Evolutionary conservation across 768 basidiomycete species (phyloP), one percentile per base, ranked within the genome.

Genomic region (Pleurotus cornucopiae): DNA sequence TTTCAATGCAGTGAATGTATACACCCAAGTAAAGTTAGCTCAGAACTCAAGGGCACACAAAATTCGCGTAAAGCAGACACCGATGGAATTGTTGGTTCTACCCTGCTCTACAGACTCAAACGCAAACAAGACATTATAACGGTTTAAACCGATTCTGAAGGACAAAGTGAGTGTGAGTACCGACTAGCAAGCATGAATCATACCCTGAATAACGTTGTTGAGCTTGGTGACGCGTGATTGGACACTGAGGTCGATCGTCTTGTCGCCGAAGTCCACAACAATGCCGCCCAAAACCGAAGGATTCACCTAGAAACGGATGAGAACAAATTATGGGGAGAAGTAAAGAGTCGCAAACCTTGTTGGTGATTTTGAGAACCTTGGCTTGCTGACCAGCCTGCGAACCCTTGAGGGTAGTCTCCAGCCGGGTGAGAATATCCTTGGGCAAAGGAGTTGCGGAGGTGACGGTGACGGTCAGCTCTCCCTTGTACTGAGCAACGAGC

Each of bases 241-340:
- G 55, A 96, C 94, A 63, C 92, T 95, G 57, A 98, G 82, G 75
- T 99, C 97, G 64, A 99, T 89, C 53, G 93, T 94, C 80, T 96
- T 96, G 79, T 98, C 97, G 60, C 94, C 96, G 67, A 99, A 94
- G 75, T 99, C 97, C 48, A 99, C 88, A 58, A 98, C 80, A 57
- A 98, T 71, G 49, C 97, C 97, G 57, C 96, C 97, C 60, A 98
- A 74, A 56, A 98, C 77, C n/a, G 84, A 75, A 44, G 94, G 86
- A 78, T 98, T 94, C 66, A 98, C 89, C 94, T 96, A 58, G 26
- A 37, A 54, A 61, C 30, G 13, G 6, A 30, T 49, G 9, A 49
- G 16, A 6, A 44, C 54, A 57, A 30, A 51, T 49, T 62, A 54
- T 60, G 41, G 1, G n/a, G 53, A 41, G 34, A 34, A 13, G 43